Percentiles rank a stretch among this genome's conserved stretches.
phyloP scores from a whole-genome alignment of 352 stramenopile genomes.

The Globisporangium orthogonon region DNA sequence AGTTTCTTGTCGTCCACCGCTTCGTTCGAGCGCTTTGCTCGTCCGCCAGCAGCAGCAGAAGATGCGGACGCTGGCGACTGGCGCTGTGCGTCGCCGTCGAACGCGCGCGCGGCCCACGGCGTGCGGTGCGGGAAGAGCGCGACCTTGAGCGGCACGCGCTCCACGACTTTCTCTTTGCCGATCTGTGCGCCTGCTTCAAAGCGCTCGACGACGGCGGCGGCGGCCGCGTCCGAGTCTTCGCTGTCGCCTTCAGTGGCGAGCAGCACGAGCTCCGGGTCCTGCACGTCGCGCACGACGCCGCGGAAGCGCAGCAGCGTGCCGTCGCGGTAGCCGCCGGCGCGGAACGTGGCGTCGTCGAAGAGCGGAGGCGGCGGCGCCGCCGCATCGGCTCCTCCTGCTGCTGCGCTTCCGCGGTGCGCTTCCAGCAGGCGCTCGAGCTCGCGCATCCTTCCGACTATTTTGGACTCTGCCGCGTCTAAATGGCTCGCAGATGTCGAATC shows the following conservation, averaged over 20 bases:
- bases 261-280: constrained; percentile 65
- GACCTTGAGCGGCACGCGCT: constrained; percentile 58
- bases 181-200: constrained; percentile 8
- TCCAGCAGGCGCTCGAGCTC: not conserved
- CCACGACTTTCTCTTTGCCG: constrained; percentile 28
- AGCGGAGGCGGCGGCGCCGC: not conserved
- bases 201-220: not conserved
- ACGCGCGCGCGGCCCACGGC: constrained; percentile 39
- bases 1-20: constrained; percentile 15
- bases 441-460: not conserved
- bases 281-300: constrained; percentile 64
- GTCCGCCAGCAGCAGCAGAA: not conserved
- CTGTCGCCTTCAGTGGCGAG: constrained; percentile 12
- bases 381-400: not conserved
- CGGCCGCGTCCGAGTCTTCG: not conserved
- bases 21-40: constrained; percentile 30
- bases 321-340: constrained; percentile 39
- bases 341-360: constrained; percentile 47
- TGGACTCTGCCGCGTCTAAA: not conserved
- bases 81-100: constrained; percentile 7
- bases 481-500: not conserved
- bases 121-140: constrained; percentile 53
- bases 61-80: not conserved
- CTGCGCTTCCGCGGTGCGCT: not conserved
- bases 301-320: constrained; percentile 55